phyloP scores from a whole-genome alignment of 2,329 filamentous ascomycete species.

The Arthrobotrys sinensis region DNA sequence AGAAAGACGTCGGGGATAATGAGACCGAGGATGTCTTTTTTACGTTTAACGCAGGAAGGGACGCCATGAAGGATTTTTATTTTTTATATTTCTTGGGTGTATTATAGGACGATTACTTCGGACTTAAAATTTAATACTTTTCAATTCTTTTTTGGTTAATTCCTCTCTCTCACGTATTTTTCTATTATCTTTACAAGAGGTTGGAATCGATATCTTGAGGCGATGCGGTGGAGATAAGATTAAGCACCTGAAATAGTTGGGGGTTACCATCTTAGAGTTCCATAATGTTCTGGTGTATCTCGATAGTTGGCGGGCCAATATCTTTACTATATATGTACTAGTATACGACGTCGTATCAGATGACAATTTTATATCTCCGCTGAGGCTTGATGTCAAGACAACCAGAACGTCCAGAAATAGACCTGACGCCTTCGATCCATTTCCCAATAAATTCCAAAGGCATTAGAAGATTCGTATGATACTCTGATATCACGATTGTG shows the following conservation, averaged over 20 bases:
- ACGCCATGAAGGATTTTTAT: slow-evolving; percentile 27
- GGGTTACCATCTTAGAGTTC: not conserved
- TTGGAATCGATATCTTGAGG: too few species aligned
- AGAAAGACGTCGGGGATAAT: slow-evolving; percentile 14
- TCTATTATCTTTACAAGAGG: too few species aligned
- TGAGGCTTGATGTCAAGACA: slow-evolving; percentile 13
- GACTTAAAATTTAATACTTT: not conserved
- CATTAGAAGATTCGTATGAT: too few species aligned
- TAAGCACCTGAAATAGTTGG: not conserved
- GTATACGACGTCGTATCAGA: not conserved
- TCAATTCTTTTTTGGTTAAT: not conserved
- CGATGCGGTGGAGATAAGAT: too few species aligned
- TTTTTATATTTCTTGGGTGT: slow-evolving; percentile 4
- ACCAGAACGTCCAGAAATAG: not conserved
- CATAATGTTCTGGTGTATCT: slow-evolving; percentile 2
- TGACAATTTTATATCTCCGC: slow-evolving; percentile 11
- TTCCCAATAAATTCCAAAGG: too few species aligned
- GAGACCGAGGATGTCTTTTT: slow-evolving; percentile 14
- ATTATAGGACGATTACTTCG: not conserved
- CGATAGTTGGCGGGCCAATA: not conserved
- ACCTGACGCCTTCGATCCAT: too few species aligned
- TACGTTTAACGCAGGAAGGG: slow-evolving; percentile 23
- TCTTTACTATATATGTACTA: not conserved
- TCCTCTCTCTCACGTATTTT: too few species aligned
- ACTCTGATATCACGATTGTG: too few species aligned